Conservation (phyloP, 2,329 filamentous ascomycete species). For the Bipolaris bicolor region DNA sequence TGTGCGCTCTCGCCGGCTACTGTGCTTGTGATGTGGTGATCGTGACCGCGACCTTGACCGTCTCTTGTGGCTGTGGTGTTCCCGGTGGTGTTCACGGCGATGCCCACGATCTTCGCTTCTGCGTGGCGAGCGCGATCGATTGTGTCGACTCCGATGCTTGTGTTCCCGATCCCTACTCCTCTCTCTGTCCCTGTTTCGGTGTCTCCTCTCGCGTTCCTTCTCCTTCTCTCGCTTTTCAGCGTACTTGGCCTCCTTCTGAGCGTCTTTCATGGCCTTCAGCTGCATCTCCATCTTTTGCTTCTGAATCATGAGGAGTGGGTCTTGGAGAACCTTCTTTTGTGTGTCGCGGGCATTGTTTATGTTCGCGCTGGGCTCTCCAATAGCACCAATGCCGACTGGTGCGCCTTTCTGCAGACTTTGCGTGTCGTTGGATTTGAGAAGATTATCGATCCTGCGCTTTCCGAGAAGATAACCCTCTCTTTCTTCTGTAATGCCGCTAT, state of each 20-base stretch:
- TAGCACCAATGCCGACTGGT: constrained; percentile 53
- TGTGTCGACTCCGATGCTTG: constrained; percentile 38
- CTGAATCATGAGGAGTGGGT: constrained; percentile 92
- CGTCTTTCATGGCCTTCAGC: constrained; percentile 67
- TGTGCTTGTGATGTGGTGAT: constrained; percentile 17
- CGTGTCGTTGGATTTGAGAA: constrained; percentile 77
- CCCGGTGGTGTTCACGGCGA: constrained; percentile 24
- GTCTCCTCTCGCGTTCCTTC: constrained; percentile 57
- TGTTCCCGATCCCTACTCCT: constrained; percentile 27
- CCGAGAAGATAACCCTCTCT: constrained; percentile 92
- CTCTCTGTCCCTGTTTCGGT: constrained; percentile 46
- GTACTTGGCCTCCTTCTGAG: constrained; percentile 50
- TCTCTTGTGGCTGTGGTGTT: constrained; percentile 26
- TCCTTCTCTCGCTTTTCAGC: constrained; percentile 44
- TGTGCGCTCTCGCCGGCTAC: constrained; percentile 17
- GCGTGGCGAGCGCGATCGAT: constrained; percentile 46
- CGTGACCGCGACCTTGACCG: constrained; percentile 28
- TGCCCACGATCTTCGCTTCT: constrained; percentile 33
- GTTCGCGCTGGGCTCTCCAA: constrained; percentile 57
- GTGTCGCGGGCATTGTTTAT: constrained; percentile 80
- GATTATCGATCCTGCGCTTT: constrained; percentile 86
- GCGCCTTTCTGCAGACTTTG: constrained; percentile 72
- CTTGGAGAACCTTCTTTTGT: constrained; percentile 83
- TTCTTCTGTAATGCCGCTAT: constrained; percentile 73
- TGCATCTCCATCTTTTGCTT: constrained; percentile 71